Evolutionary conservation across 139 green algal species (phyloP).

Genomic region (Chlamydomonas sp.): DNA sequence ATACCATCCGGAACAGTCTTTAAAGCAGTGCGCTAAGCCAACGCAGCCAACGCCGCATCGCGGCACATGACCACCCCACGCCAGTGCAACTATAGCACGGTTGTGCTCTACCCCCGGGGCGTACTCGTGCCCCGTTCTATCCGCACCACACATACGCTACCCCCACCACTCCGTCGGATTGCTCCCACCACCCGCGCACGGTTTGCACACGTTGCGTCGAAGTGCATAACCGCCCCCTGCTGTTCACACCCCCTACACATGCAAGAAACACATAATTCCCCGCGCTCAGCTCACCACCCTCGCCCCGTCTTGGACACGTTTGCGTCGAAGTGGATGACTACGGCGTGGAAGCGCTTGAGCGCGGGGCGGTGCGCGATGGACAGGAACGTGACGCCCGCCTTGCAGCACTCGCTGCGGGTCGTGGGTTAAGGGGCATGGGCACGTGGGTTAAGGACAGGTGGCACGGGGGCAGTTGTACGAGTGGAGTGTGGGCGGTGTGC

Average conservation of each 20-base stretch:
- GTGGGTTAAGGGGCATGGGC: neutral
- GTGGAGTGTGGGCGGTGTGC: conserved; percentile 70
- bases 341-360: conserved; percentile 67
- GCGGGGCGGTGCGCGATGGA: conserved; percentile 89
- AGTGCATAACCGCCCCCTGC: neutral
- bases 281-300: conserved; percentile 27
- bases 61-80: too few species aligned
- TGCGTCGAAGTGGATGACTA: conserved; percentile 68
- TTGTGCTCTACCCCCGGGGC: too few species aligned
- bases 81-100: too few species aligned
- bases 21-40: neutral
- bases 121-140: too few species aligned
- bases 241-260: too few species aligned
- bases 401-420: conserved; percentile 51
- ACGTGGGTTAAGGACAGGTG: neutral
- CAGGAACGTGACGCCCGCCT: conserved; percentile 87
- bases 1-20: neutral
- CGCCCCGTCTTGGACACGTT: conserved; percentile 47
- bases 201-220: too few species aligned
- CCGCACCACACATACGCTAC: too few species aligned
- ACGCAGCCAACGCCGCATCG: neutral
- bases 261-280: too few species aligned
- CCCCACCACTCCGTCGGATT: too few species aligned
- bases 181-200: too few species aligned
- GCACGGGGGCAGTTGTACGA: neutral